phyloP scores from a whole-genome alignment of 31 red algal genomes.

The Endocladia muricata region DNA sequence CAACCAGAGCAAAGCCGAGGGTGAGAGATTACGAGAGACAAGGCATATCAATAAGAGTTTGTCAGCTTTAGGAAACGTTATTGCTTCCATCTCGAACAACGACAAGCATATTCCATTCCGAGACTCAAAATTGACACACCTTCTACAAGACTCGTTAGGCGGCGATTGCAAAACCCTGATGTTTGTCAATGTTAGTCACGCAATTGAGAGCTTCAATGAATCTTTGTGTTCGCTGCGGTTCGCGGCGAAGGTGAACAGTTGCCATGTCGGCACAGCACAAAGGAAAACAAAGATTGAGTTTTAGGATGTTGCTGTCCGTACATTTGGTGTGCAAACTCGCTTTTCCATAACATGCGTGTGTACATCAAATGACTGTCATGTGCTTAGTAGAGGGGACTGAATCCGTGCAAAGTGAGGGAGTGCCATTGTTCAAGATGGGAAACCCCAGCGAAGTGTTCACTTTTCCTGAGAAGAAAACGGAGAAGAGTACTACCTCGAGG shows the following conservation, averaged over 20 bases:
- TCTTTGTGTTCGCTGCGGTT: constrained; percentile 84
- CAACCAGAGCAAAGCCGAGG: constrained; percentile 65
- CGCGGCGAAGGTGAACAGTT: constrained; percentile 94
- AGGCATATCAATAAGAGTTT: constrained; percentile 97
- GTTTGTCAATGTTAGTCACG: constrained; percentile 96
- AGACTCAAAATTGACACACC: constrained; percentile 94
- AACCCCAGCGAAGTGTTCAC: too few relatives aligned
- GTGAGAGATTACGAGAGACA: constrained; percentile 92
- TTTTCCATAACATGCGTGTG: too few relatives aligned
- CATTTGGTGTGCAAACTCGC: too few relatives aligned
- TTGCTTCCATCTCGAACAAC: constrained; percentile 75
- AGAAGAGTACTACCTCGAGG: too few relatives aligned
- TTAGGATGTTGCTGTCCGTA: too few relatives aligned
- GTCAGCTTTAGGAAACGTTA: constrained; percentile 85
- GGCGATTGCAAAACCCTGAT: constrained; percentile 99
- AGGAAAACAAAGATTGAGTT: constrained; percentile 64
- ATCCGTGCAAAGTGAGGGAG: too few relatives aligned
- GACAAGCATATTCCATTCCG: constrained; percentile 91
- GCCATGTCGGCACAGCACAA: constrained; percentile 85
- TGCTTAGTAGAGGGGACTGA: too few relatives aligned
- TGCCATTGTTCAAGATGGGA: too few relatives aligned
- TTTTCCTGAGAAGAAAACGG: too few relatives aligned
- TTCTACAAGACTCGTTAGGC: constrained; percentile 93
- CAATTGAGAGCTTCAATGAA: constrained; percentile 72
- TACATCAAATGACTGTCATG: too few relatives aligned